Evolutionary conservation across 176 grass and related monocot genomes (phyloP), one percentile per base, ranked within the genome.

Genomic region (Cenchrus fungigraminus): DNA sequence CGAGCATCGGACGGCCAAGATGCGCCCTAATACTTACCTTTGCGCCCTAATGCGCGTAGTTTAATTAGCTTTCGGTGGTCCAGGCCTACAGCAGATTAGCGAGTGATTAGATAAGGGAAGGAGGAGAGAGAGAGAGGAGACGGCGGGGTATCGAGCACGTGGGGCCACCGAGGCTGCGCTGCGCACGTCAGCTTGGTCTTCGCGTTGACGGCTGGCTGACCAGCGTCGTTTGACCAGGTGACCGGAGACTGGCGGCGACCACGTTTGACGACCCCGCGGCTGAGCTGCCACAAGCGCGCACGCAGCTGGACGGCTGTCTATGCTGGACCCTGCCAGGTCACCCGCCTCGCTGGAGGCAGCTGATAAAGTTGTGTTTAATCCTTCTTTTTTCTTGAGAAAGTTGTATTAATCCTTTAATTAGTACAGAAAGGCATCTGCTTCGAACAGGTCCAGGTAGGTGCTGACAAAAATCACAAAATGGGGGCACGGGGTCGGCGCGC

Each of bases 61-160:
- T 11, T 65, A 58, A 77, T 19, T 29, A 65, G n/a, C 84, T 86
- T 80, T 86, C 47, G 77, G 68, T 47, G 49, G 77, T 44, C 34
- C n/a, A 17, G 29, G 5, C 1, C 10, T 40, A 45, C 43, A 13
- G 15, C 19, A 9, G 20, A 76, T 19, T 56, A 76, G 4, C 49
- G 31, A 77, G 49, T 13, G 81, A 83, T 83, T 65, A 52, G 8
- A 65, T 2, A 34, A 10, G 25, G 37, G 37, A 40, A 4, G 37
- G 37, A 40, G 37, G 37, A 40, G 3, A 40, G 34, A 25, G 22
- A 25, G 37, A 40, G 37, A 40, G 37, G 37, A 40, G 3, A 52
- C 47, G 53, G 40, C 52, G 1, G 63, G 43, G 53, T 7, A 65
- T 32, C 57, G 15, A 58, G 77, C 84, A 80, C 84, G 77, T 46